Base-by-base conservation (phyloP, 192 early-diverging fungal species). In the Coemansia sp. region DNA sequence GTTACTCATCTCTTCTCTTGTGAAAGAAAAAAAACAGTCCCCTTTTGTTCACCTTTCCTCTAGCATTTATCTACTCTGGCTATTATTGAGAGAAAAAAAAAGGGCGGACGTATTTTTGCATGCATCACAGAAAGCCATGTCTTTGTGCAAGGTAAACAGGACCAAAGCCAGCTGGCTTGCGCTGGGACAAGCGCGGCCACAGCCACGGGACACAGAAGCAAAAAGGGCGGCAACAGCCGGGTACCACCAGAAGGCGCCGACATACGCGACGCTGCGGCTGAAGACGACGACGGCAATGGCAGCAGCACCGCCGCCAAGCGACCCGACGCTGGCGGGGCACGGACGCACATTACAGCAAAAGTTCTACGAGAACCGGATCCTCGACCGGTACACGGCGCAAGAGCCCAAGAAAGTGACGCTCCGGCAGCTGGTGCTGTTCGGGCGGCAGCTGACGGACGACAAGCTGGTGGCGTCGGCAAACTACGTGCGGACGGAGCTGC, bases 321-420 rank as follows among this genome's bases (percentile, higher is more conserved):
- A 52, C 11, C 32, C 55, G 34, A 6, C 50, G 7, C 23, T 17
- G 33, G 10, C 13, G n/a, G 55, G 55, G 9, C 65, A 13, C 63
- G 77, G 55, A 9, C 72, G 77, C 23, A 81, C 58, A 20, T 64
- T 81, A 45, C 76, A 83, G 48, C 87, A 89, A 42, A 89, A 90
- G 67, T 97, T 97, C 82, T 98, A 98, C 81, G 87, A 95, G 66
- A 96, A 95, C 80, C 79, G 91, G 13, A 85, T 95, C 58, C 82
- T 98, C 11, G 96, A 96, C 62, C 85, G 86, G 36, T 98, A 95
- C 78, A 87, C 90, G 15, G 71, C 85, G 19, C 90, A 92, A 53
- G 81, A 89, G 20, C 83, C 89, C 9, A 90, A 86, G 58, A 87
- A 91, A 10, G 90, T 96, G 34, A 95, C 93, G 5, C 76, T 98